A percentile compares a stretch with the other conserved stretches of the same genome.
phyloP scores from a whole-genome alignment of 371 early-diverging fungal species.

The Circinella minor region DNA sequence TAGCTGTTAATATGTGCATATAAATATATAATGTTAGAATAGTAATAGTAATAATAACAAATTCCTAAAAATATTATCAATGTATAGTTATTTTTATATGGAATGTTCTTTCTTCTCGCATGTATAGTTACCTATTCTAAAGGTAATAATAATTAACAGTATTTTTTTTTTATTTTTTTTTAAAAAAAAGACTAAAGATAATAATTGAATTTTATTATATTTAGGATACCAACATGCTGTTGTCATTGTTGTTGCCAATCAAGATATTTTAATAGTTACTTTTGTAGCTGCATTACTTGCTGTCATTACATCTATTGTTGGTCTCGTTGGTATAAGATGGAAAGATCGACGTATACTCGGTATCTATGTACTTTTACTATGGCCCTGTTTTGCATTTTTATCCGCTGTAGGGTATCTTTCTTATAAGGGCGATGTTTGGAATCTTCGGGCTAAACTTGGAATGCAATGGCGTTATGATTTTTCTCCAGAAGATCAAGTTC shows the following conservation, averaged over 20 bases:
- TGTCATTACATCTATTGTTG: conserved; percentile 23
- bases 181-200: not conserved
- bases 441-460: conserved; percentile 30
- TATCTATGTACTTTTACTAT: conserved; percentile 26
- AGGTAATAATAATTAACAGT: conserved; percentile 2
- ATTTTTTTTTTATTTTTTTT: too few species aligned
- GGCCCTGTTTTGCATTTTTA: conserved; percentile 36
- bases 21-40: not conserved
- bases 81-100: conserved; percentile 22
- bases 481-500: conserved; percentile 12
- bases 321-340: conserved; percentile 24
- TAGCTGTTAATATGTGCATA: not conserved
- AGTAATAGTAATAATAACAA: not conserved
- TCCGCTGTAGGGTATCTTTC: conserved; percentile 30
- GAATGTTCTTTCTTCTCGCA: conserved; percentile 18
- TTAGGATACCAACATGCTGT: conserved; percentile 22
- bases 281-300: conserved; percentile 24
- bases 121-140: conserved; percentile 22
- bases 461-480: conserved; percentile 35
- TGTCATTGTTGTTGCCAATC: conserved; percentile 22
- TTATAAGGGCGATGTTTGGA: conserved; percentile 32
- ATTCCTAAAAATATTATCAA: too few species aligned
- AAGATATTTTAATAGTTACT: conserved; percentile 20
- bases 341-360: conserved; percentile 23
- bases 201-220: not conserved